These are phyloP conservation scores for Elymus sibiricus DNA, from an alignment of 176 grass and related monocot genomes.

Conservation along the genomic window DNA sequence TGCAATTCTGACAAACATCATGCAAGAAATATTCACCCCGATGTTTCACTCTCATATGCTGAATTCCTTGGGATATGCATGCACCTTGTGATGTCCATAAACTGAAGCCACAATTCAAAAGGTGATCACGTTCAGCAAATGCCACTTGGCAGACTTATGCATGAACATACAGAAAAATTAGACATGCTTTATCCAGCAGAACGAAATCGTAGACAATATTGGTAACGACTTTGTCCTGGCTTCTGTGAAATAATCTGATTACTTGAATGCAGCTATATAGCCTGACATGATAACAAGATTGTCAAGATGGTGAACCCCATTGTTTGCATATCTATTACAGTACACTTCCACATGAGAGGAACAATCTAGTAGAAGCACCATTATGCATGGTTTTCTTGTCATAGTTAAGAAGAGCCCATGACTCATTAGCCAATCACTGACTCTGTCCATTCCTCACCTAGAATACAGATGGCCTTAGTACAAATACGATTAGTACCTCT, in stretches of 20 bases:
- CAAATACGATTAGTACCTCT: background rate
- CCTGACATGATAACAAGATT: background rate
- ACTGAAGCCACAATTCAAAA: background rate
- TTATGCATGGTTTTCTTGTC: background rate
- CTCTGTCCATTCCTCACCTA: background rate
- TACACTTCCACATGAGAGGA: background rate
- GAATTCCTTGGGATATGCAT: background rate
- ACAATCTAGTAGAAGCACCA: background rate
- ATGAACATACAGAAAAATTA: background rate
- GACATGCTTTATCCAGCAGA: background rate
- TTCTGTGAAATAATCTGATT: background rate
- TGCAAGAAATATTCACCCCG: background rate
- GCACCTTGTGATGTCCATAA: background rate
- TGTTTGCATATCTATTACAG: background rate
- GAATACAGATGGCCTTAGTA: background rate
- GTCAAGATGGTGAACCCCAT: background rate
- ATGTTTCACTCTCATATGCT: background rate
- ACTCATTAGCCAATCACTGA: background rate
- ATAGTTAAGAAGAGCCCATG: background rate
- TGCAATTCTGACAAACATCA: background rate
- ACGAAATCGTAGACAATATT: background rate
- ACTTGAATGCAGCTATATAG: background rate
- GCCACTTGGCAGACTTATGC: background rate
- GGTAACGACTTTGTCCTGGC: background rate
- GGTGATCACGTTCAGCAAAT: background rate